Evolutionary conservation across 306 rosid genomes (phyloP).

Genomic region (Dryas alaskensis): DNA sequence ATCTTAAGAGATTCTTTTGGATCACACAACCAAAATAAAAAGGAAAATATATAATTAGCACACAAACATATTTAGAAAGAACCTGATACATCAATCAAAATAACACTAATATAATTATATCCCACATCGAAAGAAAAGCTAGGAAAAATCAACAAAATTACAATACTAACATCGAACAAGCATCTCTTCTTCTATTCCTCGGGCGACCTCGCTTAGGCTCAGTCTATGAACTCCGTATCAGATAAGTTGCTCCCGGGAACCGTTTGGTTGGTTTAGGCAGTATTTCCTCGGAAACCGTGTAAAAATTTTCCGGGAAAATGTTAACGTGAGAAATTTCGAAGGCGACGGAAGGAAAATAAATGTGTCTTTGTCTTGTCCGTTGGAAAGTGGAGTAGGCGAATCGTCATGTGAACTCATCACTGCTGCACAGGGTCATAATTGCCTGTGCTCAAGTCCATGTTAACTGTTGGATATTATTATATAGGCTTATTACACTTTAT

Average conservation of each 20-base stretch:
- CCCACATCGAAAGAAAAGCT: not conserved
- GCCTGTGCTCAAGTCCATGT: no score
- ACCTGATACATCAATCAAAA: not conserved
- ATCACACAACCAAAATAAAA: constrained; percentile 1
- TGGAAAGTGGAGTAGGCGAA: constrained; percentile 2
- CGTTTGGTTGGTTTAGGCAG: not conserved
- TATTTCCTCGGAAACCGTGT: constrained; percentile 17
- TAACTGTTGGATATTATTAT: no score
- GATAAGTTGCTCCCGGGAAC: not conserved
- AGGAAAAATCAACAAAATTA: not conserved
- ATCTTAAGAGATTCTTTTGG: not conserved
- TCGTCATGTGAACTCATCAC: not conserved
- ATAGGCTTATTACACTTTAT: no score
- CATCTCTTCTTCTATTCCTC: not conserved
- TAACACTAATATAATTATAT: no score
- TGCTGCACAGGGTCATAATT: not conserved
- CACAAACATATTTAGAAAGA: not conserved
- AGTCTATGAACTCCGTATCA: not conserved
- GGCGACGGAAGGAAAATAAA: not conserved
- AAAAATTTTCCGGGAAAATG: not conserved
- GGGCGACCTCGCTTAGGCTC: not conserved
- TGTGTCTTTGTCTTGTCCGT: constrained; percentile 10
- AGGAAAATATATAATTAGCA: not conserved
- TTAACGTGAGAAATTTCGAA: not conserved
- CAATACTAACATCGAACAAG: constrained; percentile 13